Evolutionary conservation across 768 basidiomycete species (phyloP).

Genomic region (Tylopilus subfusipes): DNA sequence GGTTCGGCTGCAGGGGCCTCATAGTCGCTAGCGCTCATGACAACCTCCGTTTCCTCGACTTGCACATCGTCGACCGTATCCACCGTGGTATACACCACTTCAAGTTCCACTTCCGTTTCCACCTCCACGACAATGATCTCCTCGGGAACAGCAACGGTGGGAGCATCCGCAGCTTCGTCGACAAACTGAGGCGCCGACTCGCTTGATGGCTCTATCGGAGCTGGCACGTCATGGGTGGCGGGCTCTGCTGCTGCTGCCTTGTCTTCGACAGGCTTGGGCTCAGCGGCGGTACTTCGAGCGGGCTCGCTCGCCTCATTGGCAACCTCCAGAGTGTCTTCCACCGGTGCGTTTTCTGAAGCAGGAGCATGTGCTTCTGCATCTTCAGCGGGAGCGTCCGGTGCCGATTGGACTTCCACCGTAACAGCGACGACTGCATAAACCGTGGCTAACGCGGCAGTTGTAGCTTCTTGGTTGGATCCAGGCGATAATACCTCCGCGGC

Average conservation of each 20-base stretch:
- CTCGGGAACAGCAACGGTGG: not conserved
- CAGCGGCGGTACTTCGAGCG: not conserved
- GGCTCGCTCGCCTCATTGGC: not conserved
- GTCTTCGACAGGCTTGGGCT: not conserved
- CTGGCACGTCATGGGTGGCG: not conserved
- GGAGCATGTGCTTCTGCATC: not conserved
- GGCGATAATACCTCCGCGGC: not conserved
- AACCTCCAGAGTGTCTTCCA: not conserved
- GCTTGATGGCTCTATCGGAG: conserved; percentile 2
- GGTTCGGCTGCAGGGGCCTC: not conserved
- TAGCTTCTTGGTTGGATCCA: conserved; percentile 3
- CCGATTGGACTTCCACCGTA: not conserved
- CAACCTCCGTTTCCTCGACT: not conserved
- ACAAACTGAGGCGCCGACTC: conserved; percentile 10
- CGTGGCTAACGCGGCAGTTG: not conserved
- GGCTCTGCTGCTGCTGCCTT: not conserved
- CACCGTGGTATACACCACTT: not conserved
- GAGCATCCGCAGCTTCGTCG: not conserved
- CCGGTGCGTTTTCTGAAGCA: not conserved
- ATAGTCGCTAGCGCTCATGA: not conserved
- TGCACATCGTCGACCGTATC: not conserved
- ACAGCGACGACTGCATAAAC: not conserved
- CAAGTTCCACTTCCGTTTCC: not conserved
- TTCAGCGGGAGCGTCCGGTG: not conserved
- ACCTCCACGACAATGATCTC: not conserved